Conservation (phyloP, 1,139 yeast genomes). For the Candida sojae region DNA sequence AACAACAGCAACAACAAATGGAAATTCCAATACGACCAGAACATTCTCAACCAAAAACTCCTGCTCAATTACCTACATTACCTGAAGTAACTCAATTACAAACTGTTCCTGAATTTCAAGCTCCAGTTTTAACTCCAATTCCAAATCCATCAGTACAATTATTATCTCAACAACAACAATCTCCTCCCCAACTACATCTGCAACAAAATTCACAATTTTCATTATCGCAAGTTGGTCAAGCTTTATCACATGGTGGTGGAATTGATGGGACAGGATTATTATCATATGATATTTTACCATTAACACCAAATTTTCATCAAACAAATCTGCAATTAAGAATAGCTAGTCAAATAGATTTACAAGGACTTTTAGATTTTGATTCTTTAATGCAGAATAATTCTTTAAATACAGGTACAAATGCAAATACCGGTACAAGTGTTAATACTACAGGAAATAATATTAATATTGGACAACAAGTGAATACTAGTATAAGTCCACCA, state of each 20-base stretch:
- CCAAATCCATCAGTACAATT: too few species aligned
- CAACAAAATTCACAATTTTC: neutral
- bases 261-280: neutral
- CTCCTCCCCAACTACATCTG: constrained; percentile 2
- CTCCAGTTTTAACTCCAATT: neutral
- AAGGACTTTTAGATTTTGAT: constrained; percentile 14
- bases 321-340: constrained; percentile 10
- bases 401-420: neutral
- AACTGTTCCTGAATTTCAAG: neutral
- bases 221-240: neutral
- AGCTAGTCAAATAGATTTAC: constrained; percentile 12
- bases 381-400: neutral
- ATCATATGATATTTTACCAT: neutral
- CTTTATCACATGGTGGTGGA: neutral
- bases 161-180: too few species aligned
- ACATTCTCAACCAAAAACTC: constrained; percentile 1
- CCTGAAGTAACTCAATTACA: neutral
- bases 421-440: too few species aligned
- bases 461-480: too few species aligned
- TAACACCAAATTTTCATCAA: constrained; percentile 4
- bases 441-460: too few species aligned
- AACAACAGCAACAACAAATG: constrained; percentile 4
- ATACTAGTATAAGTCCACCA: neutral
- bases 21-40: neutral
- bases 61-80: neutral